Evolutionary conservation across 768 basidiomycete genomes (phyloP).

Genomic region (Naganishia onofrii): DNA sequence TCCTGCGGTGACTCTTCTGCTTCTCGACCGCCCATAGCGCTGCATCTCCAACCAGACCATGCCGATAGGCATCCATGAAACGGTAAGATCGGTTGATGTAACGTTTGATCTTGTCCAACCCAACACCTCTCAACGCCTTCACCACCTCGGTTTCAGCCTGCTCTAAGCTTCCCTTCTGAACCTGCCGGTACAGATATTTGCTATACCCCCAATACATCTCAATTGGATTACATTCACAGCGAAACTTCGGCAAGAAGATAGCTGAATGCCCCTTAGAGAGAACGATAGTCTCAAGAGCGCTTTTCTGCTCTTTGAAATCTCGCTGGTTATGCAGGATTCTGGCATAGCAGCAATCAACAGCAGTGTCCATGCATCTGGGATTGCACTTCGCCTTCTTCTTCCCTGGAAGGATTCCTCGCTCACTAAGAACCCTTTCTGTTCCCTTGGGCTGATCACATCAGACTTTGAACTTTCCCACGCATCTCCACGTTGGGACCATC

Average conservation of each 20-base stretch:
- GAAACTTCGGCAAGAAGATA: conserved; percentile 55
- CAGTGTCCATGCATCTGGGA: background rate
- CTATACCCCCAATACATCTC: no score
- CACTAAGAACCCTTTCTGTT: no score
- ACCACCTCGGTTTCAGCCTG: conserved; percentile 51
- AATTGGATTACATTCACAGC: conserved; percentile 58
- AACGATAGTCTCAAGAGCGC: conserved; percentile 8
- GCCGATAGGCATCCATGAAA: conserved; percentile 44
- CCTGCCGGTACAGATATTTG: conserved; percentile 45
- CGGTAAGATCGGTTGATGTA: conserved; percentile 37
- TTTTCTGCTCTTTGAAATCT: conserved; percentile 5
- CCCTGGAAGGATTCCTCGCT: no score
- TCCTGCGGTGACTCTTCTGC: no score
- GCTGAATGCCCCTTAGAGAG: conserved; percentile 41
- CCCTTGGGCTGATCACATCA: background rate
- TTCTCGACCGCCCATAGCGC: conserved; percentile 42
- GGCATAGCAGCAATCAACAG: background rate
- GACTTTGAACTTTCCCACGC: background rate
- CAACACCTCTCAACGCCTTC: conserved; percentile 44
- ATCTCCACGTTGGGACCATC: conserved; percentile 4
- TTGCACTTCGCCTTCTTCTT: no score
- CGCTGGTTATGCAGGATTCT: background rate
- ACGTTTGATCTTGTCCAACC: conserved; percentile 34
- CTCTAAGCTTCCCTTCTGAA: conserved; percentile 44
- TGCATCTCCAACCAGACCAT: conserved; percentile 39